Conservation (phyloP, 441 rosid species). For the Dalechampia spathulata region DNA sequence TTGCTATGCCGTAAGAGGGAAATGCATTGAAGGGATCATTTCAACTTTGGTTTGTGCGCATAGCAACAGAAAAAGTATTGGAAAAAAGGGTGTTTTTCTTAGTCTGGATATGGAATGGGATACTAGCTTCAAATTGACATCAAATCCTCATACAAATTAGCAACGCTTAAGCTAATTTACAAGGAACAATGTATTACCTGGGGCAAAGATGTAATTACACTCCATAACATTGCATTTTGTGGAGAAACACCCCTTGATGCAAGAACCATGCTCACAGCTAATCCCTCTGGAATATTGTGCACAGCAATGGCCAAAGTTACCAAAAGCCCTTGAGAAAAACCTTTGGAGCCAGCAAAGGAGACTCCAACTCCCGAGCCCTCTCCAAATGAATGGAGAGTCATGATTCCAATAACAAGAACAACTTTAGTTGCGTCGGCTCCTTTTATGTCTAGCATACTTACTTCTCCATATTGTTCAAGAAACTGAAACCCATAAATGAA, state of each 20-base stretch:
- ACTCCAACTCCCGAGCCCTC: constrained; percentile 99
- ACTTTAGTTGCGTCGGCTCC: constrained; percentile 96
- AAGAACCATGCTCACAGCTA: constrained; percentile 98
- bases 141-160: neutral
- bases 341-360: constrained; percentile 94
- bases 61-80: neutral
- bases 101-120: neutral
- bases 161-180: neutral
- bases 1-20: neutral
- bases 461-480: constrained; percentile 95
- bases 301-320: constrained; percentile 98
- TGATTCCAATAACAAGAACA: constrained; percentile 92
- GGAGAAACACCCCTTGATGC: constrained; percentile 98
- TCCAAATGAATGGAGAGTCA: constrained; percentile 99
- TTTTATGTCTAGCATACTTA: constrained; percentile 95
- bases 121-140: neutral
- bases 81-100: neutral
- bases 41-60: neutral
- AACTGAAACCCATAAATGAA: constrained; percentile 45
- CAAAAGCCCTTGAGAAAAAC: constrained; percentile 90
- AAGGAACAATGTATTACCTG: constrained; percentile 65
- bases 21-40: neutral
- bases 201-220: constrained; percentile 93
- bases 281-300: constrained; percentile 95
- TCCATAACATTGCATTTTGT: constrained; percentile 99